A percentile compares a stretch with the other conserved stretches of the same genome.
phyloP scores from a whole-genome alignment of 2,329 filamentous ascomycete genomes.

The Lasiodiplodia citricola region DNA sequence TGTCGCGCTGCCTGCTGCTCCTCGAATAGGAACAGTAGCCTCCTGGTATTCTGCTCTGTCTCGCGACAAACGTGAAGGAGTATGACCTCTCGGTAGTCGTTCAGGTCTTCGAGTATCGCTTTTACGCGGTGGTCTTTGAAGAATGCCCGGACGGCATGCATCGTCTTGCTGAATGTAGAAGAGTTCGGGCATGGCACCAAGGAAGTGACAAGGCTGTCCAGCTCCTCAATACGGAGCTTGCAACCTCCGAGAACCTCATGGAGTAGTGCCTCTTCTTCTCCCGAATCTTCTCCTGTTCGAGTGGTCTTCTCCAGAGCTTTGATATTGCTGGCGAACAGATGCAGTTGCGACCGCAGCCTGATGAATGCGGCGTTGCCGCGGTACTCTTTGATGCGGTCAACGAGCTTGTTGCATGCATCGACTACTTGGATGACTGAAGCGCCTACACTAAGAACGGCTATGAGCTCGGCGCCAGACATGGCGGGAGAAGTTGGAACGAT shows the following conservation, averaged over 20 bases:
- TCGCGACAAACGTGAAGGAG: not conserved
- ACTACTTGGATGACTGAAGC: not conserved
- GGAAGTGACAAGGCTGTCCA: not conserved
- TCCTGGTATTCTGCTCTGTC: not conserved
- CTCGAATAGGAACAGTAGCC: not conserved
- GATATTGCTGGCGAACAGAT: not conserved
- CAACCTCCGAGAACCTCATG: not conserved
- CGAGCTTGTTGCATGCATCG: not conserved
- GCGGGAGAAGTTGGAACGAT: not conserved
- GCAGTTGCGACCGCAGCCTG: not conserved
- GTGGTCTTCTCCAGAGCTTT: not conserved
- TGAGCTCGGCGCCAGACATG: slow-evolving; percentile 1
- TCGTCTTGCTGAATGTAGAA: not conserved
- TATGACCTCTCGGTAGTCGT: not conserved
- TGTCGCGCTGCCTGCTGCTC: not conserved
- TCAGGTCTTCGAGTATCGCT: not conserved
- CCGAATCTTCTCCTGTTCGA: not conserved
- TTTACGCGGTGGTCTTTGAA: not conserved
- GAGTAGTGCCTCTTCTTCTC: not conserved
- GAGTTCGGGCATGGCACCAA: not conserved
- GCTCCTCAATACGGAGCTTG: not conserved
- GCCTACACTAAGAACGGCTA: not conserved
- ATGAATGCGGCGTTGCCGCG: not conserved
- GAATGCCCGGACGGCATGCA: not conserved
- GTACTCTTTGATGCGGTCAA: not conserved